phyloP scores from a whole-genome alignment of 305 asterid species.

The Rubia peregrina region DNA sequence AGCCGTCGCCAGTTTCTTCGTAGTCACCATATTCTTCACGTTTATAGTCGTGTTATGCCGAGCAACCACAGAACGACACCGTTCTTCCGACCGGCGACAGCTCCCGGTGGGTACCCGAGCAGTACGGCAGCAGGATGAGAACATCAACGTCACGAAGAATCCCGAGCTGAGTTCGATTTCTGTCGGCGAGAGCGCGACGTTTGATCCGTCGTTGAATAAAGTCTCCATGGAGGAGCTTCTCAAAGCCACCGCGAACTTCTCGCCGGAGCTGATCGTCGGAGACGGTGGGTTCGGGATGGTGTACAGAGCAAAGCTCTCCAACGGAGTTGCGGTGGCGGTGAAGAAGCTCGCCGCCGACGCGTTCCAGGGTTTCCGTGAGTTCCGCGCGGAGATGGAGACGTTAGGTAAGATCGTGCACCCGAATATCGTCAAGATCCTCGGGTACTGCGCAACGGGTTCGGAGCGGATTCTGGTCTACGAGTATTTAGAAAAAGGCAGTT shows the following conservation, averaged over 20 bases:
- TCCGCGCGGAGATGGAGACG: constrained; percentile 91
- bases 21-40: constrained; percentile 35
- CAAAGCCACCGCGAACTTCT: constrained; percentile 57
- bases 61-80: constrained; percentile 22
- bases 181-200: constrained; percentile 55
- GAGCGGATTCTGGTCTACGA: constrained; percentile 76
- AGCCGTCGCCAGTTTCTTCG: constrained; percentile 39
- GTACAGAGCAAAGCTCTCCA: constrained; percentile 57
- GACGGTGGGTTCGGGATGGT: constrained; percentile 94
- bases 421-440: constrained; percentile 63
- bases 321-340: constrained; percentile 62
- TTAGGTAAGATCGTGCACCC: constrained; percentile 66
- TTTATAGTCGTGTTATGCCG: constrained; percentile 34
- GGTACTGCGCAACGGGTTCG: constrained; percentile 57
- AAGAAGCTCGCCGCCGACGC: constrained; percentile 69
- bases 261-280: constrained; percentile 66
- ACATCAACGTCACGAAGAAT: background rate
- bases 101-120: constrained; percentile 23
- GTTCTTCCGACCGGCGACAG: constrained; percentile 15
- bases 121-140: constrained; percentile 4
- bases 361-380: constrained; percentile 82
- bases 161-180: constrained; percentile 26
- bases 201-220: constrained; percentile 44
- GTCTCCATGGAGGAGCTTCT: constrained; percentile 71
- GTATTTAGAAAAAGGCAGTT: constrained; percentile 62